Evolutionary conservation across 192 early-diverging fungal genomes (phyloP), one percentile per base, ranked within the genome.

Genomic region (Spizellomyces punctatus): DNA sequence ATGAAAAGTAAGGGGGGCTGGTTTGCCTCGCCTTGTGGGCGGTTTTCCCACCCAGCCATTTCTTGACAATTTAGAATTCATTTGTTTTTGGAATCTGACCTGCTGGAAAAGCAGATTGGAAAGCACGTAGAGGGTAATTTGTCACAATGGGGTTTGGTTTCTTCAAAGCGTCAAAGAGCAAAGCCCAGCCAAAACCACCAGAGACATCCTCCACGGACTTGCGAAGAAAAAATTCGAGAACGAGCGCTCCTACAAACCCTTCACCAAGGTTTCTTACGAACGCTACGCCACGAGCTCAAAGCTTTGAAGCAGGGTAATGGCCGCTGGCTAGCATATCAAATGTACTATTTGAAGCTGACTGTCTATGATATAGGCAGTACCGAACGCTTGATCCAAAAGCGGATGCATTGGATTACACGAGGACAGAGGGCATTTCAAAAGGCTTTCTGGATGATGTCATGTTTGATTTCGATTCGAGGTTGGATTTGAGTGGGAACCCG

Each of bases 391-490:
- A 17, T 56, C 54, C 54, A 22, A 56, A 56, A 56, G 8, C 8
- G 6, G 46, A 36, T 10, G 7, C 60, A 16, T 41, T 21, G 36
- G 14, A 4, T 42, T 16, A 17, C 5, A 22, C 36, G 19, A 36
- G 27, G 27, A 6, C 6, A 62, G 16, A 4, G 6, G 19, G 27
- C 42, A 17, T 46, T 36, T 46, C 47, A 47, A 27, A 22, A 6
- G 41, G 42, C 14, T 66, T 66, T 42, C 46, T 66, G 65, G 65
- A 66, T 52, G 65, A 66, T 52, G 65, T 66, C 42, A 16, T 66
- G 47, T 66, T 66, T 52, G 65, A 66, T 52, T 66, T 66, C 42
- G 65, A 66, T 22, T 22, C 22, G 46, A 12, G 21, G 63, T 19
- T 12, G 63, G 36, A 36, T 9, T 22, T 56, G n/a, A 22, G 27